A percentile compares a stretch with the other conserved stretches of the same genome.
Evolutionary conservation across 345 rosid genomes (phyloP).

Genomic region (Citrus australasica): DNA sequence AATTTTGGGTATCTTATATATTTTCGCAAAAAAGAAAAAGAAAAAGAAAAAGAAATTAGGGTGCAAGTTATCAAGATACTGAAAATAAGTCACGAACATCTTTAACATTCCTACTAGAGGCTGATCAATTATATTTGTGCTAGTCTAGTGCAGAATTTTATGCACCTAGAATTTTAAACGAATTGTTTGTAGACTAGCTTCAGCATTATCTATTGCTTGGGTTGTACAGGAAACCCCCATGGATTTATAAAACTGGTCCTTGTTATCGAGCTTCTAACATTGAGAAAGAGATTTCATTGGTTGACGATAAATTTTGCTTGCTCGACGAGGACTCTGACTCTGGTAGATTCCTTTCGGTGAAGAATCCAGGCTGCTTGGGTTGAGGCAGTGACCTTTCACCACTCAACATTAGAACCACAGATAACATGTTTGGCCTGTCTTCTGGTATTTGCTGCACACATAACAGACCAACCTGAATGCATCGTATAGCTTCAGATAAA

Average conservation of each 20-base stretch:
- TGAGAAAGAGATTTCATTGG: constrained; percentile 7
- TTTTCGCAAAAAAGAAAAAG: neutral
- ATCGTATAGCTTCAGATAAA: neutral
- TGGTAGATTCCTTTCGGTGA: constrained; percentile 14
- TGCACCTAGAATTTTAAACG: neutral
- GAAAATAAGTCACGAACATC: neutral
- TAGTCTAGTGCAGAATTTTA: neutral
- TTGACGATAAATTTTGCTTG: neutral
- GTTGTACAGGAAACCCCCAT: neutral
- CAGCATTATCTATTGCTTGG: neutral
- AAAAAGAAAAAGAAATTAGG: neutral
- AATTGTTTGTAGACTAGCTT: neutral
- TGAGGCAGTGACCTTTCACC: neutral
- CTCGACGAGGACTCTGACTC: constrained; percentile 12
- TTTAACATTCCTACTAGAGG: neutral
- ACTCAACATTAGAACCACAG: constrained; percentile 15
- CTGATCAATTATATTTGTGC: neutral
- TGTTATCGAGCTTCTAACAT: constrained; percentile 2
- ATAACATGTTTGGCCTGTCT: constrained; percentile 23
- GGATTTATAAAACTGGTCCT: no score
- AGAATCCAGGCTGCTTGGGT: constrained; percentile 27
- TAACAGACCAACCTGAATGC: constrained; percentile 9
- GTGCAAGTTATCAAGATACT: neutral
- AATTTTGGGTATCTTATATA: neutral
- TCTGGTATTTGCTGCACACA: constrained; percentile 23